Evolutionary conservation across 768 basidiomycete genomes (phyloP).

Genomic region (Cyclocybe aegerita): DNA sequence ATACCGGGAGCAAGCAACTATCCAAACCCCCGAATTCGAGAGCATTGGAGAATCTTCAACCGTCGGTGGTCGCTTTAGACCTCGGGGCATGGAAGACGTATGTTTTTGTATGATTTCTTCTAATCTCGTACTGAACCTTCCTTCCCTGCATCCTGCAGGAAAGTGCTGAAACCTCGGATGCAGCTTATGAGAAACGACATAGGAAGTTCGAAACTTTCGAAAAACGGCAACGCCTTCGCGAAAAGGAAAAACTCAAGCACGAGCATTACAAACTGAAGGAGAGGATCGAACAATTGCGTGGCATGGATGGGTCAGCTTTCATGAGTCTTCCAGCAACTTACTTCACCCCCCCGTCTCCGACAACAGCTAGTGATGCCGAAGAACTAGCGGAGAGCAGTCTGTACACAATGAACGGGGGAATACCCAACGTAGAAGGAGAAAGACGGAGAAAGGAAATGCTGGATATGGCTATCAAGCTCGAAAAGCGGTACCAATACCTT

Average conservation of each 20-base stretch:
- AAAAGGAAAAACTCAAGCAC: conserved; percentile 90
- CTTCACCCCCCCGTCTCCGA: conserved; percentile 44
- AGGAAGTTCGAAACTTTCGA: conserved; percentile 86
- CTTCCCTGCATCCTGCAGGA: conserved; percentile 32
- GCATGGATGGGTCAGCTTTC: conserved; percentile 73
- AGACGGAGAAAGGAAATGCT: conserved; percentile 74
- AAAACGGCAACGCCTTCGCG: conserved; percentile 79
- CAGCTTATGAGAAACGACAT: conserved; percentile 79
- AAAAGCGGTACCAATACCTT: conserved; percentile 73
- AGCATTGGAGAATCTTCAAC: conserved; percentile 41
- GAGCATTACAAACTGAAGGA: conserved; percentile 92
- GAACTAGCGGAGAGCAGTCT: conserved; percentile 23
- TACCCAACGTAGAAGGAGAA: conserved; percentile 62
- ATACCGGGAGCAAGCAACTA: conserved; percentile 65
- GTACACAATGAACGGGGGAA: conserved; percentile 34
- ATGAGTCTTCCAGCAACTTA: conserved; percentile 56
- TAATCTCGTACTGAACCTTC: conserved; percentile 11
- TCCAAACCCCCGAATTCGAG: conserved; percentile 78
- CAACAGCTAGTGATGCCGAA: conserved; percentile 23
- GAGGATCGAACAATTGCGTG: conserved; percentile 78
- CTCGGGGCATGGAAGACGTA: conserved; percentile 70
- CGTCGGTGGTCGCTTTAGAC: conserved; percentile 70
- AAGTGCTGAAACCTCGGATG: conserved; percentile 73
- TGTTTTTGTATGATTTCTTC: conserved; percentile 27
- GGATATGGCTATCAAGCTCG: conserved; percentile 60